These are phyloP conservation scores for Penicillium janthinellum DNA, from an alignment of 2,329 filamentous ascomycete species.

Conservation along the genomic window DNA sequence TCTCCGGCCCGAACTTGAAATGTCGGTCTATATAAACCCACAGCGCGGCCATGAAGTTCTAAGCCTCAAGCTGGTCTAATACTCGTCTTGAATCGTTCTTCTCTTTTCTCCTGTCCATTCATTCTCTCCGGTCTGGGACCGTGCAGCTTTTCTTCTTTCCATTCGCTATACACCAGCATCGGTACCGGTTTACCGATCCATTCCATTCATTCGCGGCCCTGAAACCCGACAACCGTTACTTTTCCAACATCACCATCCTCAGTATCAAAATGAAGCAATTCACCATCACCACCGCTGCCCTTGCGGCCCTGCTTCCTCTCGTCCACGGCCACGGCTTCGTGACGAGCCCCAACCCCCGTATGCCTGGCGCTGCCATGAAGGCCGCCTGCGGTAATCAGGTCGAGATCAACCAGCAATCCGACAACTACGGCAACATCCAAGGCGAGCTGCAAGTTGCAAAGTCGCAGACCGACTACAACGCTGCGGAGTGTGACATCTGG, in stretches of 20 bases:
- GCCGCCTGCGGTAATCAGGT: constrained; percentile 58
- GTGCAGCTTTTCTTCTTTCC: constrained; percentile 16
- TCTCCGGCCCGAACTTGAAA: not conserved
- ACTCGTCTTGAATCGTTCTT: constrained; percentile 20
- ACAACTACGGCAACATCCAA: constrained; percentile 62
- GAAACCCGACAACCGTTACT: not conserved
- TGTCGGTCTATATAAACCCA: constrained; percentile 18
- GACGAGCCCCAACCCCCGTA: constrained; percentile 50
- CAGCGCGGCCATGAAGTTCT: not conserved
- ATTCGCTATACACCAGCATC: constrained; percentile 15
- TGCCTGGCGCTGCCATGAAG: constrained; percentile 55
- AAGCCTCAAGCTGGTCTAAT: constrained; percentile 19
- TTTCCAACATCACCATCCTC: not conserved
- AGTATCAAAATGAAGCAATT: constrained; percentile 46
- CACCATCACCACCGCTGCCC: constrained; percentile 41
- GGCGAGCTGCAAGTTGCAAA: constrained; percentile 54
- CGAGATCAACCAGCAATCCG: constrained; percentile 54
- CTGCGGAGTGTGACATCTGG: constrained; percentile 53
- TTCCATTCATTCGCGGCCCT: constrained; percentile 18
- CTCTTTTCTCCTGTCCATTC: constrained; percentile 18
- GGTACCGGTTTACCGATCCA: constrained; percentile 25
- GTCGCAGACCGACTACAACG: constrained; percentile 53
- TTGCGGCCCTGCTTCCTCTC: constrained; percentile 49
- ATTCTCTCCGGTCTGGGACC: constrained; percentile 26
- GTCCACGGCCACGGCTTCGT: constrained; percentile 59